Percentiles rank a stretch among this genome's conserved stretches.
These are phyloP conservation scores for Celoporthe dispersa DNA, from an alignment of 2,329 filamentous ascomycete genomes.

Conservation along the genomic window DNA sequence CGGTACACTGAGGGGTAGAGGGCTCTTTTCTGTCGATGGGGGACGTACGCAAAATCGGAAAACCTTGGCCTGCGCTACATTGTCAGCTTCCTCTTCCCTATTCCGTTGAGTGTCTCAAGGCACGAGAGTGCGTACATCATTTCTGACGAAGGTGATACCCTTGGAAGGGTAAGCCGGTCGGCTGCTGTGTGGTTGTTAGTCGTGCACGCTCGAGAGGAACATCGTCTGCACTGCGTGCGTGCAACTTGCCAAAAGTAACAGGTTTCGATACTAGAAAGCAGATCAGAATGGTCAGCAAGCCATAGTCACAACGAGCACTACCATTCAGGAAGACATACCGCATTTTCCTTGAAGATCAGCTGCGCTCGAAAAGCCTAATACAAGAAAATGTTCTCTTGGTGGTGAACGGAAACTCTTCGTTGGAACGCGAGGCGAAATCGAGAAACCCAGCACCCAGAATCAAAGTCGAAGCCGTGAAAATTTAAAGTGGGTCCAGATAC, in stretches of 20 bases:
- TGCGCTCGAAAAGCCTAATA: slow-evolving; percentile 9
- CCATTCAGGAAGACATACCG: slow-evolving; percentile 34
- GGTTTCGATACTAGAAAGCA: slow-evolving; percentile 56
- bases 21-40: not conserved
- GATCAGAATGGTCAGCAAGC: not conserved
- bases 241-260: slow-evolving; percentile 68
- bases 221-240: not conserved
- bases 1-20: not conserved
- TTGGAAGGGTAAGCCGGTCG: slow-evolving; percentile 69
- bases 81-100: not conserved
- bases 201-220: not conserved
- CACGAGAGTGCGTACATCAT: slow-evolving; percentile 49
- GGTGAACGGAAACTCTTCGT: not conserved
- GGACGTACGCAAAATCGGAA: slow-evolving; percentile 64
- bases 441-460: not conserved
- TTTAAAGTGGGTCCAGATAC: slow-evolving; percentile 15
- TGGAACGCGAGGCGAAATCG: not conserved
- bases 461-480: slow-evolving; percentile 15
- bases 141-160: slow-evolving; percentile 70
- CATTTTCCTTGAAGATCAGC: slow-evolving; percentile 33
- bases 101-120: not conserved
- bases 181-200: slow-evolving; percentile 35
- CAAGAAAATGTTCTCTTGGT: slow-evolving; percentile 11
- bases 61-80: slow-evolving; percentile 47
- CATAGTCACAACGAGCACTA: not conserved